A percentile compares a stretch with the other conserved stretches of the same genome.
Conservation (phyloP, 1,139 yeast species). For the Candida pseudoviswanathii region DNA sequence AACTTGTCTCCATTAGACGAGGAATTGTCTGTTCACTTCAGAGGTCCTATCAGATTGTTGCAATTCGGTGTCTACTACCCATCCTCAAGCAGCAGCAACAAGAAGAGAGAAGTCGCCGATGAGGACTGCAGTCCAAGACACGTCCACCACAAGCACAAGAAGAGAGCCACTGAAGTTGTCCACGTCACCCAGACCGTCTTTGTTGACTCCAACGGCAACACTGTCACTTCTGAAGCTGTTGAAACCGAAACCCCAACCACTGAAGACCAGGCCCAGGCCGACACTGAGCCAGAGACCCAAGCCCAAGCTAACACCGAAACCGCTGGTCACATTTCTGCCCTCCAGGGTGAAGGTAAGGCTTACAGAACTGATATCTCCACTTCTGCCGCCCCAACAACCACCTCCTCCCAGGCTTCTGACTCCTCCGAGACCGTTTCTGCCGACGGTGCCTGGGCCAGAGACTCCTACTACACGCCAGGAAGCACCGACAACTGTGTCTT, state of each 20-base stretch:
- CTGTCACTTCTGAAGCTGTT: slow-evolving; percentile 36
- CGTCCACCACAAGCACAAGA: slow-evolving; percentile 64
- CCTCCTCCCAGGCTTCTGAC: slow-evolving; percentile 29
- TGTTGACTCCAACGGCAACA: slow-evolving; percentile 58
- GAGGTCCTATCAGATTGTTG: slow-evolving; percentile 70
- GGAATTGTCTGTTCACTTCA: slow-evolving; percentile 75
- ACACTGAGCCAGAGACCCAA: not conserved
- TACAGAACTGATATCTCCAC: slow-evolving; percentile 24
- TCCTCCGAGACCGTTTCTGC: slow-evolving; percentile 32
- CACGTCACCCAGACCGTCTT: slow-evolving; percentile 76
- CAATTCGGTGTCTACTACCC: slow-evolving; percentile 68
- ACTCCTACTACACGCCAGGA: slow-evolving; percentile 68
- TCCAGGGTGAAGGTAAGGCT: slow-evolving; percentile 14
- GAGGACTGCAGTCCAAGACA: slow-evolving; percentile 46
- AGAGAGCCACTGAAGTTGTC: slow-evolving; percentile 61
- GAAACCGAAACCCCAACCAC: slow-evolving; percentile 31
- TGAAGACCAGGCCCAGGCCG: slow-evolving; percentile 7
- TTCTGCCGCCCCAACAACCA: slow-evolving; percentile 25
- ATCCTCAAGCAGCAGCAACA: slow-evolving; percentile 32
- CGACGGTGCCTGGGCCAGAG: slow-evolving; percentile 70
- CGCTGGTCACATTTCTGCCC: slow-evolving; percentile 21
- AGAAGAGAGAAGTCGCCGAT: slow-evolving; percentile 30
- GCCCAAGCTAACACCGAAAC: slow-evolving; percentile 14
- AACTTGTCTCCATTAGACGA: slow-evolving; percentile 67
- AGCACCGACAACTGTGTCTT: slow-evolving; percentile 69